These are phyloP conservation scores for Papiliotrema fonsecae DNA, from an alignment of 1,284 basidiomycete species.

Conservation along the genomic window DNA sequence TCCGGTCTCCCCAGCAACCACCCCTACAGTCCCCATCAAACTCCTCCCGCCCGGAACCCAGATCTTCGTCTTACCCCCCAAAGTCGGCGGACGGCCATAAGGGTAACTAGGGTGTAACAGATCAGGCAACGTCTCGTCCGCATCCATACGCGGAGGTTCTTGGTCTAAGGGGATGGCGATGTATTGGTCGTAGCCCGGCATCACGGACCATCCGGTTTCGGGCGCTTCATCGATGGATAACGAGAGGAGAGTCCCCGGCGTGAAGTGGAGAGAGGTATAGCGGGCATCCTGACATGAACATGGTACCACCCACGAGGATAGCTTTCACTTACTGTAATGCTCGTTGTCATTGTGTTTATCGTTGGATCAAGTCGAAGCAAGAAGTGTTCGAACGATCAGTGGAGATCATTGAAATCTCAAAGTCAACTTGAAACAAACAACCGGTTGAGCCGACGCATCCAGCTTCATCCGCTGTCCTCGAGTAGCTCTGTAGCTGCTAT, in stretches of 20 bases:
- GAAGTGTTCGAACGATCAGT: too few relatives aligned
- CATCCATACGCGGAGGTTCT: constrained; percentile 33
- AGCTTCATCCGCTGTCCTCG: too few relatives aligned
- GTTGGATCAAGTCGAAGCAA: too few relatives aligned
- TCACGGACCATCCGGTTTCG: constrained; percentile 41
- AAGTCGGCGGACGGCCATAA: constrained; percentile 26
- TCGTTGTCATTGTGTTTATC: constrained; percentile 10
- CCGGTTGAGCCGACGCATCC: too few relatives aligned
- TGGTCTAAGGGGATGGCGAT: constrained; percentile 21
- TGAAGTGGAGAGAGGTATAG: constrained; percentile 41
- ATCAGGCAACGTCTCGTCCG: constrained; percentile 41
- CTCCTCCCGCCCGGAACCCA: constrained; percentile 17
- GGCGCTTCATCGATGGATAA: constrained; percentile 36
- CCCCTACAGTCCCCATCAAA: constrained; percentile 23
- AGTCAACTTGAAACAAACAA: too few relatives aligned
- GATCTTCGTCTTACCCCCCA: constrained; percentile 2
- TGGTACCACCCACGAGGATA: background rate
- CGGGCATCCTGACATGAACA: constrained; percentile 36
- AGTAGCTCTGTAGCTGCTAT: too few relatives aligned
- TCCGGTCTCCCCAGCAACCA: background rate
- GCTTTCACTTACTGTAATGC: constrained; percentile 3
- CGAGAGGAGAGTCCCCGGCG: constrained; percentile 26
- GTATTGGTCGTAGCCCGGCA: constrained; percentile 44
- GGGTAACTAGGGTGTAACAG: constrained; percentile 41
- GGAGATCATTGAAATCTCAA: too few relatives aligned